Evolutionary conservation across 176 grass and related monocot genomes (phyloP), one percentile per base, ranked within the genome.

Genomic region (Oryza coarctata): DNA sequence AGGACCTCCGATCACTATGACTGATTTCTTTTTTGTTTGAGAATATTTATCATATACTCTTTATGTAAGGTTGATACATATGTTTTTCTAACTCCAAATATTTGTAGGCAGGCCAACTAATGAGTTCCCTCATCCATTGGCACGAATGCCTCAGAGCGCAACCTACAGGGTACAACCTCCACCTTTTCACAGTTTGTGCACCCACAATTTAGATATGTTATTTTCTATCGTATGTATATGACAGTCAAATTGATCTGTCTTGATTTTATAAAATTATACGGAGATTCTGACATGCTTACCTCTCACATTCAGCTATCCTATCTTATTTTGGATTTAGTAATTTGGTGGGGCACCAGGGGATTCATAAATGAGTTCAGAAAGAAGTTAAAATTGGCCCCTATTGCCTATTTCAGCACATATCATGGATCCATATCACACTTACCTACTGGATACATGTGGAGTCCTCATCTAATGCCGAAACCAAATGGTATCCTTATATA

Each of bases 351-450:
- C 67, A 93, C 94, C 63, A 94, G 95, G 82, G 90, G 90, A 86
- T 98, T 84, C 88, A 93, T 98, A 81, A 98, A 98, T 88, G 88
- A 98, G 31, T 95, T 98, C 84, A 89, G 95, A 88, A 98, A 93
- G 79, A 98, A 93, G 79, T 89, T 98, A 73, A 95, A 93, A 47
- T 86, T 98, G 84, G 63, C 92, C 76, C 92, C 92, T 11, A 93
- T 98, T 81, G 95, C 95, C 81, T 98, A 98, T 79, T 98, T 98
- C 87, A 95, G 90, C 82, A 98, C 95, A 47, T 98, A 98, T 52
- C 95, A 90, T 88, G 95, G 95, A 84, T 98, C 95, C 84, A 93
- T 98, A 88, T 98, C 95, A 80, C 95, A 98, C 82, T 94, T 98
- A 84, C 95, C 95, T 86, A 98, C 88, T 78, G 92, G 90, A 80